Base-by-base conservation (phyloP, 352 stramenopile species). In the Globisporangium middletonii region DNA sequence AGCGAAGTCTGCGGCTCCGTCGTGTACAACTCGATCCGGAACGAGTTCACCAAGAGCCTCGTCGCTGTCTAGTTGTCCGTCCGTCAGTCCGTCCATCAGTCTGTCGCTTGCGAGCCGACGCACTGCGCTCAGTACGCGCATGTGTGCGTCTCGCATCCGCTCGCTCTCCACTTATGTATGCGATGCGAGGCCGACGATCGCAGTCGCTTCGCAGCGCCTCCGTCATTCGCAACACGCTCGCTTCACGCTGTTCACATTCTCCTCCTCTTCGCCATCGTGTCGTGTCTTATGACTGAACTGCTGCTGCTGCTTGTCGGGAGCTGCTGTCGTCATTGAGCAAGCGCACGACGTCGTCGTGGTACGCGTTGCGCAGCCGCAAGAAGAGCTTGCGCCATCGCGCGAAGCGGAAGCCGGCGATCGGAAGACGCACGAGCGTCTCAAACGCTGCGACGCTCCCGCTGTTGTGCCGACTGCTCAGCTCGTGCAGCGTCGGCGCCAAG, bases 341-440 rank as follows among this genome's bases (percentile, higher is more conserved):
- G 19, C 46, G 28, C 6, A 30, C 33, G 26, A 82, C 60, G n/a
- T 69, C 53, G 6, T 81, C 66, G 27, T 82, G 71, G 43, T 89
- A 85, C 16, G 75, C 60, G 51, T 68, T 82, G 53, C 71, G 71
- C 48, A 88, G 60, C 1, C 64, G 69, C 13, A 83, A 50, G 18
- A 89, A 61, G n/a, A 82, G 50, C 26, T 50, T 51, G 26, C 65
- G 58, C 64, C 67, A 81, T n/a, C 59, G 44, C 12, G 50, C 61
- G 45, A 88, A 88, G 5, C 58, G 49, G 46, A 89, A 89, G 30
- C 67, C 55, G 9, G 59, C 43, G 47, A 89, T 82, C 4, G 79
- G 77, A 4, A 66, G 59, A 35, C 70, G 60, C 0, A 77, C 53
- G 15, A 84, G 63, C 5, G 58, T 59, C 3, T 78, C 49, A 48